phyloP scores from a whole-genome alignment of 139 green algal species.

The Chlamydomonas schloesseri region DNA sequence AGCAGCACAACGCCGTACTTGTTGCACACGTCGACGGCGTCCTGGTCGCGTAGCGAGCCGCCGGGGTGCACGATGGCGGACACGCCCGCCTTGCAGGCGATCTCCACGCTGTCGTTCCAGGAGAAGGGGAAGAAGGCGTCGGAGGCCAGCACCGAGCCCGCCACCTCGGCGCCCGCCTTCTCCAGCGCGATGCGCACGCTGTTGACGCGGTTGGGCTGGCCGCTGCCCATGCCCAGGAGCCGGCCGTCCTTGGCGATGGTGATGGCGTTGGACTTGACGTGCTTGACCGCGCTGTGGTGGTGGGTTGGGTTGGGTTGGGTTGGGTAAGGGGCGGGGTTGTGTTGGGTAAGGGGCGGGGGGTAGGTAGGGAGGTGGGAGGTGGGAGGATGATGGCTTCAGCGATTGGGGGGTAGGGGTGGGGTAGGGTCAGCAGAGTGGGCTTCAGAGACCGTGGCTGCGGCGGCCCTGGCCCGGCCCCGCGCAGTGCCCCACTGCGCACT shows the following conservation, averaged over 20 bases:
- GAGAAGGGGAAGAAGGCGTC: slow-evolving; percentile 99
- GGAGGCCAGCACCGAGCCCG: slow-evolving; percentile 86
- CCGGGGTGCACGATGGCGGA: slow-evolving; percentile 96
- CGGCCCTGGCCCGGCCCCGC: no score
- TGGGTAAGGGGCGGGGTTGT: neutral
- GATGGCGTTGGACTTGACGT: slow-evolving; percentile 99
- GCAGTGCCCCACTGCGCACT: no score
- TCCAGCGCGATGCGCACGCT: slow-evolving; percentile 93
- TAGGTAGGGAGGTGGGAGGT: neutral
- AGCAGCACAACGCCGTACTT: slow-evolving; percentile 98
- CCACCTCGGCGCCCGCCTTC: slow-evolving; percentile 90
- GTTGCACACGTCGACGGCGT: slow-evolving; percentile 96
- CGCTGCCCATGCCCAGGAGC: slow-evolving; percentile 97
- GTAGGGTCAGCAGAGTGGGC: no score
- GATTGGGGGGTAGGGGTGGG: no score
- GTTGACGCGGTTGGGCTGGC: slow-evolving; percentile 99
- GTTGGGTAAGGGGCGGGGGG: no score
- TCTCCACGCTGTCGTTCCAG: slow-evolving; percentile 96
- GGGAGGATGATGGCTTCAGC: no score
- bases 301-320: neutral
- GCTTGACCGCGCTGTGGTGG: slow-evolving; percentile 85
- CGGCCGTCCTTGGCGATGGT: slow-evolving; percentile 93
- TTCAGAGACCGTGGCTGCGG: no score
- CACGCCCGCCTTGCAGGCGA: slow-evolving; percentile 94
- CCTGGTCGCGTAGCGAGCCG: slow-evolving; percentile 93